Evolutionary conservation across 208 protist species (phyloP).

Genomic region (Leishmania tropica): DNA sequence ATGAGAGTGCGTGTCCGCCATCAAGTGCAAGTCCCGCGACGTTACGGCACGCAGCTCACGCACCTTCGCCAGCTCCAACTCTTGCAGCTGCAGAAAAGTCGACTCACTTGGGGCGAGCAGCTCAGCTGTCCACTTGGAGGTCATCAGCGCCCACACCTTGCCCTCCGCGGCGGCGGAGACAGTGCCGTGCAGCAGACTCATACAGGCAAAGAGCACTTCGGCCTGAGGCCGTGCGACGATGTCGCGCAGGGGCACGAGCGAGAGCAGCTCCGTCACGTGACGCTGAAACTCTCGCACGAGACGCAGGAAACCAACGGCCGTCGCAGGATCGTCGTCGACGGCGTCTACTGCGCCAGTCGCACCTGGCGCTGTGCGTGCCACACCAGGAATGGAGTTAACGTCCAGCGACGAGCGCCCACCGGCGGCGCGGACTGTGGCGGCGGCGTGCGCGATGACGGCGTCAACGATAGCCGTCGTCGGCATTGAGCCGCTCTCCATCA

Average conservation of each 20-base stretch:
- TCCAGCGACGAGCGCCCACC: slow-evolving; percentile 17
- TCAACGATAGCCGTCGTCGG: slow-evolving; percentile 27
- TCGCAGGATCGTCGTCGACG: slow-evolving; percentile 13
- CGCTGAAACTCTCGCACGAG: slow-evolving; percentile 17
- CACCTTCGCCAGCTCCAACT: slow-evolving; percentile 43
- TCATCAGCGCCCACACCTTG: slow-evolving; percentile 50
- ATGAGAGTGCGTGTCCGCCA: background rate
- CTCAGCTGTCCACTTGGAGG: slow-evolving; percentile 47
- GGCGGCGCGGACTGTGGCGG: slow-evolving; percentile 13
- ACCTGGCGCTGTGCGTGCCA: background rate
- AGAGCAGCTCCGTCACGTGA: slow-evolving; percentile 35
- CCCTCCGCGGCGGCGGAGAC: slow-evolving; percentile 24
- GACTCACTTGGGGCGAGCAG: slow-evolving; percentile 36
- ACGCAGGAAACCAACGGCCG: slow-evolving; percentile 14
- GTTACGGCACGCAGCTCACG: slow-evolving; percentile 23
- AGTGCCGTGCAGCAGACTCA: slow-evolving; percentile 27
- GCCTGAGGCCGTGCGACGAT: slow-evolving; percentile 35
- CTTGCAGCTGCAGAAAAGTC: slow-evolving; percentile 39
- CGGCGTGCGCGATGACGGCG: slow-evolving; percentile 32
- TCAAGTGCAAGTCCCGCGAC: background rate
- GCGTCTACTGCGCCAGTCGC: background rate
- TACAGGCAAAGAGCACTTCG: slow-evolving; percentile 37
- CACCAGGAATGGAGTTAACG: background rate
- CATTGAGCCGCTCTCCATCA: slow-evolving; percentile 28
- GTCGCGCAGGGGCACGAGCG: slow-evolving; percentile 40